Conservation (phyloP, 2,329 filamentous ascomycete genomes). For the Penicillium sp. region DNA sequence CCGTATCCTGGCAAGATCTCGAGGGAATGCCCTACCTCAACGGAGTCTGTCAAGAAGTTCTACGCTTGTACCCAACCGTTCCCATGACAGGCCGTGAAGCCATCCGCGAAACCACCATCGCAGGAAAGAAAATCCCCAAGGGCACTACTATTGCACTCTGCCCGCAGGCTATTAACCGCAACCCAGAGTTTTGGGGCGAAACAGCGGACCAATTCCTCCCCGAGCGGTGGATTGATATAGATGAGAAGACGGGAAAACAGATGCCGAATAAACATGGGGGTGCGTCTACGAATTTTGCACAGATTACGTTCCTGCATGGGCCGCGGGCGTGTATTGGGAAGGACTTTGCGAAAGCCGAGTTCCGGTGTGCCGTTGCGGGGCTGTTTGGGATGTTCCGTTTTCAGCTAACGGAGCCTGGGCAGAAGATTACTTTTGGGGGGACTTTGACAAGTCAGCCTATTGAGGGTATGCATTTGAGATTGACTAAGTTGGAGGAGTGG, state of each 20-base stretch:
- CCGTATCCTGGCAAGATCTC: conserved; percentile 15
- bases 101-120: conserved; percentile 64
- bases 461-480: conserved; percentile 17
- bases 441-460: conserved; percentile 15
- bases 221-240: conserved; percentile 74
- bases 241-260: conserved; percentile 3
- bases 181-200: conserved; percentile 68
- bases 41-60: conserved; percentile 71
- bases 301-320: conserved; percentile 22
- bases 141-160: conserved; percentile 68
- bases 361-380: conserved; percentile 16
- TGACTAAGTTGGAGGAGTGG: conserved; percentile 10
- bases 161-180: conserved; percentile 68
- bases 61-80: conserved; percentile 70
- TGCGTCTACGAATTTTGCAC: conserved; percentile 19
- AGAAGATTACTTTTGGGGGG: conserved; percentile 15
- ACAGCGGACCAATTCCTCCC: conserved; percentile 73
- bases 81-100: conserved; percentile 68
- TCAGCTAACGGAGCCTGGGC: conserved; percentile 9
- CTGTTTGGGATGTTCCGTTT: conserved; percentile 9
- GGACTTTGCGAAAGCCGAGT: conserved; percentile 20
- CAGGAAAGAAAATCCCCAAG: conserved; percentile 63
- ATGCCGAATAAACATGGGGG: conserved; percentile 16
- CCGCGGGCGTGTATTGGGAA: conserved; percentile 20
- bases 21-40: conserved; percentile 74